A percentile compares a stretch with the other conserved stretches of the same genome.
phyloP scores from a whole-genome alignment of 2,329 filamentous ascomycete genomes.

The Colletotrichum horii region DNA sequence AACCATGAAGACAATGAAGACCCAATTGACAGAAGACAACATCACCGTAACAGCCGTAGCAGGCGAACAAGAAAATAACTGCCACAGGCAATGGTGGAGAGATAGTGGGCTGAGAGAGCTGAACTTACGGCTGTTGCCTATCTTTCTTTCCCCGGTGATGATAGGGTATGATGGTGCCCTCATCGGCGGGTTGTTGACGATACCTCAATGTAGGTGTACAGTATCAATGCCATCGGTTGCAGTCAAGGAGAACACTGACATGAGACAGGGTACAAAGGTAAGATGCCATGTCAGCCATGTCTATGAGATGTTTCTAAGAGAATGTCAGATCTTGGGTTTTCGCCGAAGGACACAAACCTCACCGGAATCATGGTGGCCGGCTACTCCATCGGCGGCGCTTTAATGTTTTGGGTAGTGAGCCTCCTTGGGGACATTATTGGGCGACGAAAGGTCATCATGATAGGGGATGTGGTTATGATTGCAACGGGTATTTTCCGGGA shows the following conservation, averaged over 20 bases:
- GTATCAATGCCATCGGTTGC: neutral
- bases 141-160: neutral
- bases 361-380: neutral
- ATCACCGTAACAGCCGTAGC: neutral
- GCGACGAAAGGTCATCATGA: neutral
- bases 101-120: neutral
- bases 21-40: neutral
- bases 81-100: neutral
- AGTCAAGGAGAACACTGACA: neutral
- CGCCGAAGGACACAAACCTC: neutral
- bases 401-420: neutral
- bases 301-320: neutral
- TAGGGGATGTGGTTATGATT: neutral
- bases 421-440: neutral
- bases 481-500: neutral
- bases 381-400: neutral
- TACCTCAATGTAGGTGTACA: neutral
- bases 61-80: neutral
- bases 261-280: neutral
- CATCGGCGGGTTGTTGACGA: neutral
- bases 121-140: neutral
- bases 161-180: neutral
- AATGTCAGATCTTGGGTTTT: neutral
- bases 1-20: neutral
- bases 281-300: neutral